phyloP scores from a whole-genome alignment of 2,329 filamentous ascomycete genomes.

The Atkinsonella texensis region DNA sequence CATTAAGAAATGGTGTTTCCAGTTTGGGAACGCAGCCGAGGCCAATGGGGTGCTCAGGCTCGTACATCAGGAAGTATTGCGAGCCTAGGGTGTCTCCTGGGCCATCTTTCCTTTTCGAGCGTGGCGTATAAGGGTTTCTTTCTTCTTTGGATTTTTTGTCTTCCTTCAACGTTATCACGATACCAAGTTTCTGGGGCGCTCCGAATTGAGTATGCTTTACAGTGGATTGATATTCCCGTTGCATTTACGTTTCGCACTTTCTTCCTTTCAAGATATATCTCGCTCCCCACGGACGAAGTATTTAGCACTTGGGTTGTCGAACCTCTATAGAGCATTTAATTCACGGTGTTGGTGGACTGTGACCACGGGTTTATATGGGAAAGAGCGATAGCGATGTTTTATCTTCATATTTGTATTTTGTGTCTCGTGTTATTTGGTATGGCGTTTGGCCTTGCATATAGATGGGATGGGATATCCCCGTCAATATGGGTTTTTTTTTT shows the following conservation, averaged over 20 bases:
- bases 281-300: not conserved
- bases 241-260: not conserved
- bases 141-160: not conserved
- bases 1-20: constrained; percentile 53
- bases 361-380: not conserved
- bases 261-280: not conserved
- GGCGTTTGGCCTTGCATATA: not conserved
- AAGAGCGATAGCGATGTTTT: not conserved
- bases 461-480: not conserved
- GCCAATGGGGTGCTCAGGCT: constrained; percentile 44
- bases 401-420: not conserved
- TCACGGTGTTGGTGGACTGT: not conserved
- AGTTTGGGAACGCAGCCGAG: constrained; percentile 40
- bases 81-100: constrained; percentile 14
- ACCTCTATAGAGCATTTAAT: not conserved
- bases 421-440: not conserved
- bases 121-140: not conserved
- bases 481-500: not conserved
- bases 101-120: not conserved
- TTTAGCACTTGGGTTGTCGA: not conserved
- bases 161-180: not conserved
- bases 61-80: constrained; percentile 44
- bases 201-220: not conserved
- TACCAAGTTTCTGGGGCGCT: not conserved
- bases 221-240: constrained; percentile 1